Evolutionary conservation across 306 rosid genomes (phyloP).

Genomic region (Biancaea sappan): DNA sequence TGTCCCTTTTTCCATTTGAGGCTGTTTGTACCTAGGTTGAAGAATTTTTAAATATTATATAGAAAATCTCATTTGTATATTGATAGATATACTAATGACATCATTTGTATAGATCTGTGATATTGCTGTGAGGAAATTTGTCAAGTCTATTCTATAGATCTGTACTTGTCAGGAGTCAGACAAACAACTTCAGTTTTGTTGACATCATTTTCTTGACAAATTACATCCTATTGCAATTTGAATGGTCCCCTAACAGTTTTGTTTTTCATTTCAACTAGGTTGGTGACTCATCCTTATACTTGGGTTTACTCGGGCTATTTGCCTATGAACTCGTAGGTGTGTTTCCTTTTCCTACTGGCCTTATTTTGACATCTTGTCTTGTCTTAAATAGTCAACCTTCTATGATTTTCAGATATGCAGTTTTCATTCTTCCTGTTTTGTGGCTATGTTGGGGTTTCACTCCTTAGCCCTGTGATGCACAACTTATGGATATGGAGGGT

Average conservation of each 20-base stretch:
- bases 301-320: slow-evolving; percentile 86
- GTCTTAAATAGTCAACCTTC: slow-evolving; percentile 31
- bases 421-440: slow-evolving; percentile 88
- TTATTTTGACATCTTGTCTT: slow-evolving; percentile 6
- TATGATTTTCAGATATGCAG: slow-evolving; percentile 69
- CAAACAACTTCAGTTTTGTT: background rate
- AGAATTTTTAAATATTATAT: background rate
- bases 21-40: slow-evolving; percentile 2
- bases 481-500: slow-evolving; percentile 99
- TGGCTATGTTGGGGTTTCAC: slow-evolving; percentile 79
- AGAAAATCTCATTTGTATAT: background rate
- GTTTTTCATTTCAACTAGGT: slow-evolving; percentile 54
- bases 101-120: no score
- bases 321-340: slow-evolving; percentile 72
- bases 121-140: background rate
- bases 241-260: slow-evolving; percentile 28
- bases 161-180: slow-evolving; percentile 1
- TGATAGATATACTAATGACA: no score
- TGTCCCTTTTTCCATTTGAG: slow-evolving; percentile 9
- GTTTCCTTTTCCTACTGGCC: slow-evolving; percentile 14
- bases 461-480: slow-evolving; percentile 98
- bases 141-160: background rate
- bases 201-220: background rate
- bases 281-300: slow-evolving; percentile 83
- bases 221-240: slow-evolving; percentile 26